Percentiles rank a stretch among this genome's conserved stretches.
Evolutionary conservation across 2,329 filamentous ascomycete species (phyloP).

Genomic region (Paradendryphiella salina): DNA sequence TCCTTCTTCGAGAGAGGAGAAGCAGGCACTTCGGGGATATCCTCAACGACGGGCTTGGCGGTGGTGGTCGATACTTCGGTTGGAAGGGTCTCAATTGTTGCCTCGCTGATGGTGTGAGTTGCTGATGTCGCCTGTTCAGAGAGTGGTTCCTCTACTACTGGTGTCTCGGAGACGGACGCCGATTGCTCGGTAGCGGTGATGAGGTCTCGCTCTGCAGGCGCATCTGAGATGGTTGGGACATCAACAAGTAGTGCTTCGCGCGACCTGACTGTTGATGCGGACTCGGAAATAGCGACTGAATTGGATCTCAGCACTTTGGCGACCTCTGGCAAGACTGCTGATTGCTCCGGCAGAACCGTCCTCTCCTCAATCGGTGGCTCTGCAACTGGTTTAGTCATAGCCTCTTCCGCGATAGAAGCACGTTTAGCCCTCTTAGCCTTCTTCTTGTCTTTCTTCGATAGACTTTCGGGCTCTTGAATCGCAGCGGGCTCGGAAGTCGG

Average conservation of each 20-base stretch:
- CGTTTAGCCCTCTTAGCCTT: constrained; percentile 27
- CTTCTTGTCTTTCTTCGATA: constrained; percentile 29
- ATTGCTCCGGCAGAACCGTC: neutral
- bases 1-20: constrained; percentile 28
- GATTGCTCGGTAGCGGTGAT: neutral
- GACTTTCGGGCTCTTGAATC: neutral
- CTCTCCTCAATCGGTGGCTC: constrained; percentile 2
- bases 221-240: neutral
- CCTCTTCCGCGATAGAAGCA: constrained; percentile 14
- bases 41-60: neutral
- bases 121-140: neutral
- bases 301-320: neutral
- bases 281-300: neutral
- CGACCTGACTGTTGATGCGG: neutral
- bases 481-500: too few relatives aligned
- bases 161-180: neutral
- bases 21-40: neutral
- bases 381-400: neutral
- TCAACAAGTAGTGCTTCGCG: neutral
- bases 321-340: neutral
- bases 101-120: neutral
- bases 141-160: neutral
- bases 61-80: neutral
- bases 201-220: neutral
- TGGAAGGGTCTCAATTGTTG: neutral